These are phyloP conservation scores for Fusarium armeniacum DNA, from an alignment of 2,329 filamentous ascomycete species.

Conservation along the genomic window DNA sequence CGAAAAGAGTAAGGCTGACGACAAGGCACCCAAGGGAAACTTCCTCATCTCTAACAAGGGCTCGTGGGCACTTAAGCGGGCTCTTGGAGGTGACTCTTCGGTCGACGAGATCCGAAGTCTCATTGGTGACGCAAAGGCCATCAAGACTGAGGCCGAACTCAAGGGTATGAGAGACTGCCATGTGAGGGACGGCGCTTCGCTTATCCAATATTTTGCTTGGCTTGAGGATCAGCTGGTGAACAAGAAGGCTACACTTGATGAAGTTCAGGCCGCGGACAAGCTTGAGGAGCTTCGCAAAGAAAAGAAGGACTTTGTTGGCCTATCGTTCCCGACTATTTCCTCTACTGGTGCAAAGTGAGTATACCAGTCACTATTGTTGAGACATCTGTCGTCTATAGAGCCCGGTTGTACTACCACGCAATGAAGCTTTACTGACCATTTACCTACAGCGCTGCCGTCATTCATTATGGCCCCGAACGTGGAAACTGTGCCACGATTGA, in stretches of 20 bases:
- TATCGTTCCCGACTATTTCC: slow-evolving; percentile 96
- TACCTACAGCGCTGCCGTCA: slow-evolving; percentile 82
- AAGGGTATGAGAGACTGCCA: slow-evolving; percentile 96
- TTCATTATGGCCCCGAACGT: slow-evolving; percentile 92
- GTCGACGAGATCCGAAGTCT: slow-evolving; percentile 91
- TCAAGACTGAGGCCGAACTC: slow-evolving; percentile 92
- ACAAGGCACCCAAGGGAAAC: slow-evolving; percentile 64
- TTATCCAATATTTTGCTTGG: slow-evolving; percentile 97
- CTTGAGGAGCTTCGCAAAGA: slow-evolving; percentile 80
- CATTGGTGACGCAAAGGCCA: slow-evolving; percentile 89
- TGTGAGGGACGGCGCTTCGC: slow-evolving; percentile 89
- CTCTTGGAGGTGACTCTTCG: slow-evolving; percentile 85
- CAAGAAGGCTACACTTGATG: slow-evolving; percentile 82
- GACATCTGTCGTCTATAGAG: background rate
- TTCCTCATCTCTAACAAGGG: slow-evolving; percentile 89
- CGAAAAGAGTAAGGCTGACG: slow-evolving; percentile 54
- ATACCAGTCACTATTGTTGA: background rate
- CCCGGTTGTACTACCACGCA: background rate
- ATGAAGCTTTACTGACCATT: slow-evolving; percentile 9
- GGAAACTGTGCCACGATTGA: slow-evolving; percentile 88
- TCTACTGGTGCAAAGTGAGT: slow-evolving; percentile 84
- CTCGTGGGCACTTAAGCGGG: slow-evolving; percentile 92
- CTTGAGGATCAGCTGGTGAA: slow-evolving; percentile 87
- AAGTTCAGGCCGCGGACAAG: slow-evolving; percentile 93
- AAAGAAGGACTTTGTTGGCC: slow-evolving; percentile 82